phyloP scores from a whole-genome alignment of 176 grass and related monocot genomes.

The Carex pumila region DNA sequence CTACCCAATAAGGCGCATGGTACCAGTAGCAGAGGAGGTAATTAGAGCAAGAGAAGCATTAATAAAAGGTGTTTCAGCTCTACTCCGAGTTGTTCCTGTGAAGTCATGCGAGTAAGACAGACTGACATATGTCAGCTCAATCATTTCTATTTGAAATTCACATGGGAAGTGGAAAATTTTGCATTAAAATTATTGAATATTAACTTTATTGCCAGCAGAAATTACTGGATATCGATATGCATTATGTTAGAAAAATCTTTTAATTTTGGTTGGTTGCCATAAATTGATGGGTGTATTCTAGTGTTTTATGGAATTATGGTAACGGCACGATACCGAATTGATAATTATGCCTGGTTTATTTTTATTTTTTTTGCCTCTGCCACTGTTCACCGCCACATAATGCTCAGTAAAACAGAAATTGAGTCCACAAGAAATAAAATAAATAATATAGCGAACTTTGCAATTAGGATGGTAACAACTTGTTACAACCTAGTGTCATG shows the following conservation, averaged over 20 bases:
- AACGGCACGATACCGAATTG: not conserved
- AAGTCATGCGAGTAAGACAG: conserved; percentile 77
- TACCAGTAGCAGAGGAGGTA: conserved; percentile 69
- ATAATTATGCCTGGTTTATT: not conserved
- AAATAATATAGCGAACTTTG: not conserved
- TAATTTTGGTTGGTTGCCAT: not conserved
- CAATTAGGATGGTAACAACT: not conserved
- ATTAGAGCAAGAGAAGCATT: conserved; percentile 50
- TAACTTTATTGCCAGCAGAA: not conserved
- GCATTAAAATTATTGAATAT: not conserved
- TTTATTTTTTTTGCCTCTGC: not conserved
- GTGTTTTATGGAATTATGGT: not conserved
- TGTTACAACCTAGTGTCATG: not conserved
- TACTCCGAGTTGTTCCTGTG: conserved; percentile 52
- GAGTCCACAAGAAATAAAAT: not conserved
- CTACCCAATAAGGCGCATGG: conserved; percentile 69
- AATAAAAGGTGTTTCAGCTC: conserved; percentile 36
- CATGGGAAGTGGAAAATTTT: not conserved
- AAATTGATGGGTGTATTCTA: not conserved
- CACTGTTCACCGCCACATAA: too few species aligned
- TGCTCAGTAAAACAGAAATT: not conserved
- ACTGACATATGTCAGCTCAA: not conserved
- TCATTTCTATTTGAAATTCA: conserved; percentile 5
- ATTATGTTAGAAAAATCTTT: not conserved
- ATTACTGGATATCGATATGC: not conserved